Conservation (phyloP, 106 monocot genomes). For the Gastrodia elata region DNA sequence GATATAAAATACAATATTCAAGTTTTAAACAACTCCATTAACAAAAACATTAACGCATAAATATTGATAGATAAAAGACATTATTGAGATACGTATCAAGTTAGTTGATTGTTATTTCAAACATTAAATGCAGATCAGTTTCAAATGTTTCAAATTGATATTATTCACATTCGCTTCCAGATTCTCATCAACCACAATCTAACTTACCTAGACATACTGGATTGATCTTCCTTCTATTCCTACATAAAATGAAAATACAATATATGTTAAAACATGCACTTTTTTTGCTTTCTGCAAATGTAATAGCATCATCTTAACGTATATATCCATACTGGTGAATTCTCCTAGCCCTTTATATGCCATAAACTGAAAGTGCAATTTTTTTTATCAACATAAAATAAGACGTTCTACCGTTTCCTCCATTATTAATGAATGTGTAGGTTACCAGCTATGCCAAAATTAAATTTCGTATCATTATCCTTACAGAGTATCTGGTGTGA, state of each 20-base stretch:
- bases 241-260: not conserved
- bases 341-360: not conserved
- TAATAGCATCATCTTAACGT: not conserved
- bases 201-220: not conserved
- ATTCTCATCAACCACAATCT: not conserved
- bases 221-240: not conserved
- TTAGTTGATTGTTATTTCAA: not conserved
- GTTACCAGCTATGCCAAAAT: not conserved
- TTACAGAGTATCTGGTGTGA: not conserved
- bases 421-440: not conserved
- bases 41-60: too few species aligned
- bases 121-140: not conserved
- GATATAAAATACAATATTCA: too few species aligned
- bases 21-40: too few species aligned
- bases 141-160: not conserved
- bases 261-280: not conserved
- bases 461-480: not conserved
- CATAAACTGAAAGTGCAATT: not conserved
- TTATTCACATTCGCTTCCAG: not conserved
- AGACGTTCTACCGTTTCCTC: not conserved
- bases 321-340: not conserved
- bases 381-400: not conserved
- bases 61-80: too few species aligned
- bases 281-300: not conserved
- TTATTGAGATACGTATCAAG: too few species aligned